Evolutionary conservation across 257 asterid genomes (phyloP), one percentile per base, ranked within the genome.

Genomic region (Ajuga chamaepitys): DNA sequence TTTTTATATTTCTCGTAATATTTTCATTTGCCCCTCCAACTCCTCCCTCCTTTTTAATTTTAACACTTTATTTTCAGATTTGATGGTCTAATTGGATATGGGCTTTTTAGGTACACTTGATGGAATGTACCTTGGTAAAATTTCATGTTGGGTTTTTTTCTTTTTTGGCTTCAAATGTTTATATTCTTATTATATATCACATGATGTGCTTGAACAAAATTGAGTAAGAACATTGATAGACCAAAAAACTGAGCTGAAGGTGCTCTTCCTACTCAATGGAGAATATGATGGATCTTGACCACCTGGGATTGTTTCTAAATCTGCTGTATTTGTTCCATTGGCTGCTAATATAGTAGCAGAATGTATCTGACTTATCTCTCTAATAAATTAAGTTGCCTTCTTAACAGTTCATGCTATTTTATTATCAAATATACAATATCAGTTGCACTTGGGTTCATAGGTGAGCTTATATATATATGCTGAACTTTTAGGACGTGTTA

Each of bases 361-460:
- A 48, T 53, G 47, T 37, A 26, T 59, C 32, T 54, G 17, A 37
- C 72, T 75, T 41, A 54, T 40, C 50, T 72, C 60, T 72, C 74
- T 35, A 48, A 1, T 37, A 51, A 10, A 26, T 48, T 26, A 70
- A 48, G 28, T 56, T 41, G 52, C 52, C 55, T 70, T 48, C 47
- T 68, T 66, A 11, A 37, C 28, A 32, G n/a, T n/a, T n/a, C n/a
- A n/a, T n/a, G n/a, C 28, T 52, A 21, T 57, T 46, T 32, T 38
- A 57, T 30, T 9, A 0, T 60, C 40, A 53, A 16, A 41, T 73
- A 45, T 53, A 54, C 44, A 26, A 14, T 48, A 21, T 46, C 25
- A 60, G 21, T 37, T 18, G 24, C 35, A 44, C 25, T 70, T 74
- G 40, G 42, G 8, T 41, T 63, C 73, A 53, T 32, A n/a, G 9